phyloP scores from a whole-genome alignment of 805 yeast species.

The Candida hungchunana region DNA sequence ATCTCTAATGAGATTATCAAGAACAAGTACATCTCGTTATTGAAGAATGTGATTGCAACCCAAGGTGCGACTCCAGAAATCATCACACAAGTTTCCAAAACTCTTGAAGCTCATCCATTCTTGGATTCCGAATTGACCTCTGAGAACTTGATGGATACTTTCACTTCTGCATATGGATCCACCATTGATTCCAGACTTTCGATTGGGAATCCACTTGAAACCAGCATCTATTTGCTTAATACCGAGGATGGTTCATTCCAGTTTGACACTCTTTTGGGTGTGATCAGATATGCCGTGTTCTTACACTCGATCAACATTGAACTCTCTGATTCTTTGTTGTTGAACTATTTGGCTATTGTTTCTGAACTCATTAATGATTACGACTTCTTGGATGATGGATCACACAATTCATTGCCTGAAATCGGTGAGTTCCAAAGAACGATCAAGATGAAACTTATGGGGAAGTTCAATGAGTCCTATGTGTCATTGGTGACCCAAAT shows the following conservation, averaged over 20 bases:
- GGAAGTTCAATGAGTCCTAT: conserved; percentile 19
- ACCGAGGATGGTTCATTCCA: conserved; percentile 13
- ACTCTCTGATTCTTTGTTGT: conserved; percentile 7
- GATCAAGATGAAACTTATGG: neutral
- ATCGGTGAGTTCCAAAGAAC: neutral
- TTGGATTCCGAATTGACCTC: conserved; percentile 2
- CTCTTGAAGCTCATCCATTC: conserved; percentile 17
- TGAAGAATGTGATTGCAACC: conserved; percentile 4
- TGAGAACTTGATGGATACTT: conserved; percentile 18
- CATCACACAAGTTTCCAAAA: conserved; percentile 5
- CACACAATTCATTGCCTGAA: neutral
- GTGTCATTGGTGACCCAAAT: conserved; percentile 18
- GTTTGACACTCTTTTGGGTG: conserved; percentile 12
- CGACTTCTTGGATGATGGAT: conserved; percentile 27
- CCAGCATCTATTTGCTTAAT: conserved; percentile 32
- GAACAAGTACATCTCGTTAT: conserved; percentile 5
- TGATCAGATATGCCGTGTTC: conserved; percentile 26
- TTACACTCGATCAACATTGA: conserved; percentile 21
- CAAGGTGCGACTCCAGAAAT: conserved; percentile 7
- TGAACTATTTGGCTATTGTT: conserved; percentile 29
- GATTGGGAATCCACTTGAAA: conserved; percentile 43
- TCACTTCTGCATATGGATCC: conserved; percentile 28
- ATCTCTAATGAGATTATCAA: conserved; percentile 6
- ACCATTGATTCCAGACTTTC: conserved; percentile 36
- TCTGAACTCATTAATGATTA: conserved; percentile 37